Evolutionary conservation across 2,329 filamentous ascomycete species (phyloP).

Genomic region (Cladosporium oxysporum): DNA sequence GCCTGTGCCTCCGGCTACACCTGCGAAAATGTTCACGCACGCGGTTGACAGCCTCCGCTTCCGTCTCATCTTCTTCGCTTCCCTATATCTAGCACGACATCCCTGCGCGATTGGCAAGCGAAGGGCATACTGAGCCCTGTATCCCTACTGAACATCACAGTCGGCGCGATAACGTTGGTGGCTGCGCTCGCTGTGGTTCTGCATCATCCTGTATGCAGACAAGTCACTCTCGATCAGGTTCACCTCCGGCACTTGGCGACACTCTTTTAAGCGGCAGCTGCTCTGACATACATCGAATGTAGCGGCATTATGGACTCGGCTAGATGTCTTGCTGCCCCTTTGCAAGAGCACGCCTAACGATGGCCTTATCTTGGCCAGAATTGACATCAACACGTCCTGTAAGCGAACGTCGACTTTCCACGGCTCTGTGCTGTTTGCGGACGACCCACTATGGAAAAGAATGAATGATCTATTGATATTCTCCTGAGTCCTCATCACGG

Average conservation of each 20-base stretch:
- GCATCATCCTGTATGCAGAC: neutral
- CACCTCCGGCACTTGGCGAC: neutral
- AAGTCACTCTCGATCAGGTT: neutral
- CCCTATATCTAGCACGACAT: neutral
- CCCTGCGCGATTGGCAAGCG: neutral
- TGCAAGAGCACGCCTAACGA: neutral
- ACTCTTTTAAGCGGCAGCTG: neutral
- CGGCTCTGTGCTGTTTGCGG: neutral
- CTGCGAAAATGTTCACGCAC: neutral
- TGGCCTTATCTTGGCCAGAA: neutral
- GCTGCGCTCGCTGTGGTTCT: neutral
- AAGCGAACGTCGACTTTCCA: neutral
- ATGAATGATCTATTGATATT: neutral
- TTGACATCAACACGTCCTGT: neutral
- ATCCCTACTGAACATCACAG: neutral
- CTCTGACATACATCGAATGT: neutral
- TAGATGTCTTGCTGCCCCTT: neutral
- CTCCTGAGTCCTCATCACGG: neutral
- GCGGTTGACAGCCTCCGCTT: neutral
- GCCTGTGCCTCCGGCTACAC: neutral
- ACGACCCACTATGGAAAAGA: neutral
- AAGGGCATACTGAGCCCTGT: neutral
- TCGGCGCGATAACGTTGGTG: neutral
- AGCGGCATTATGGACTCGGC: neutral
- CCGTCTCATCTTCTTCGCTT: slow-evolving; percentile 2